Base-by-base conservation (phyloP, 2,329 filamentous ascomycete genomes). In the Trichoderma sp. region DNA sequence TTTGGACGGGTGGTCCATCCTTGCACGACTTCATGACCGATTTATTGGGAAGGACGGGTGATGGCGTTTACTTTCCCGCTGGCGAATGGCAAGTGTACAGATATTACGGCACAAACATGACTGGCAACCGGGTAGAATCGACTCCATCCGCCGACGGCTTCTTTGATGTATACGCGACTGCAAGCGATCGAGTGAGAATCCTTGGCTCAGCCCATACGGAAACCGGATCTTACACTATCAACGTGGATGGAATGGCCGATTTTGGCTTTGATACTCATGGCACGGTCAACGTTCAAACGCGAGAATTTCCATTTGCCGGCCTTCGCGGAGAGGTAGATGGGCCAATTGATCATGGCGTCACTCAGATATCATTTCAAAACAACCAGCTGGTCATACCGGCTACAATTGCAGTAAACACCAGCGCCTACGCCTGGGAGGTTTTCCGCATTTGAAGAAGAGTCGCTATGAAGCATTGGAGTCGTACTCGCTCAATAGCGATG, bases 21-120 rank as follows among this genome's bases (percentile, higher is more conserved):
- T n/a, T 74, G 14, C 71, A 74, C 31, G 71, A 74, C 18, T 74
- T 74, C 21, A 74, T 74, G 71, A 71, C 66, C 11, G 56, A 75
- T 31, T 38, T 56, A 4, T 1, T 71, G 18, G 73, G 66, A 1
- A 75, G 33, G 24, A 71, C 73, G 1, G 73, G 59, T 3, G 59
- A 38, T 3, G 59, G 65, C 1, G 45, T 56, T 16, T 74, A 74
- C 45, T 74, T 74, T 27, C 71, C 71, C 14, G 71, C 71, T 3
- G 71, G 71, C 3, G 71, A 74, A 35, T 74, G 71, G 71, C 71
- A 74, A 35, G 73, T 75, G n/a, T 75, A 75, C 12, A 53, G 45
- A 21, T 75, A 75, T 35, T 75, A 75, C 24, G 73, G 66, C 6
- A 72, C 65, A 6, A 71, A 75, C 7, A 72, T 75, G 73, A 75